Conservation (phyloP, 2,329 filamentous ascomycete genomes). For the Ophiocordyceps camponoti-floridani region DNA sequence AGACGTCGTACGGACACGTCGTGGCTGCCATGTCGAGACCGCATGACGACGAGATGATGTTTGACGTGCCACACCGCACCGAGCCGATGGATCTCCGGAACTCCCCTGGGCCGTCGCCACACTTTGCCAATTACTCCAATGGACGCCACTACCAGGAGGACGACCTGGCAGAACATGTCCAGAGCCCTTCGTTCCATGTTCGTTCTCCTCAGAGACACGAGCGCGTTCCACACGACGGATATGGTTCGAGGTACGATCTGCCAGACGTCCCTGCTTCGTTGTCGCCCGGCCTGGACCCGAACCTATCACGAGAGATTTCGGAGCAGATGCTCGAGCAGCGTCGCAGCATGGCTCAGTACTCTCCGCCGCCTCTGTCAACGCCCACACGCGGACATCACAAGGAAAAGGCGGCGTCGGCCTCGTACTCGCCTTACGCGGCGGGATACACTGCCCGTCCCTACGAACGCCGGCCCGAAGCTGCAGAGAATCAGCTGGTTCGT, state of each 20-base stretch:
- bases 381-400: constrained; percentile 23
- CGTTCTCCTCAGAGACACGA: constrained; percentile 14
- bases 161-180: constrained; percentile 14
- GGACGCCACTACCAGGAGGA: constrained; percentile 2
- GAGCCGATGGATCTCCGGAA: constrained; percentile 25
- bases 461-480: constrained; percentile 11
- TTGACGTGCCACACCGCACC: constrained; percentile 20
- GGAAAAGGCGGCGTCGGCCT: constrained; percentile 10
- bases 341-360: constrained; percentile 26
- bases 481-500: constrained; percentile 9
- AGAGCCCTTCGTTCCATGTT: constrained; percentile 13
- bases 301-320: constrained; percentile 35
- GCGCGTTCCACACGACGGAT: constrained; percentile 15
- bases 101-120: constrained; percentile 12
- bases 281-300: constrained; percentile 41
- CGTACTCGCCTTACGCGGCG: constrained; percentile 11
- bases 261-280: constrained; percentile 36
- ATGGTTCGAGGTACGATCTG: constrained; percentile 18
- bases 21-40: constrained; percentile 7
- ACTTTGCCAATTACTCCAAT: constrained; percentile 9
- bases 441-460: constrained; percentile 22
- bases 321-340: constrained; percentile 39
- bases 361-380: constrained; percentile 18
- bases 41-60: constrained; percentile 22
- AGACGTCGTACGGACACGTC: constrained; percentile 10